Percentiles rank a stretch among this genome's conserved stretches.
Evolutionary conservation across 495 filamentous ascomycete species (phyloP).

Genomic region (Tuber microsphaerosporum): DNA sequence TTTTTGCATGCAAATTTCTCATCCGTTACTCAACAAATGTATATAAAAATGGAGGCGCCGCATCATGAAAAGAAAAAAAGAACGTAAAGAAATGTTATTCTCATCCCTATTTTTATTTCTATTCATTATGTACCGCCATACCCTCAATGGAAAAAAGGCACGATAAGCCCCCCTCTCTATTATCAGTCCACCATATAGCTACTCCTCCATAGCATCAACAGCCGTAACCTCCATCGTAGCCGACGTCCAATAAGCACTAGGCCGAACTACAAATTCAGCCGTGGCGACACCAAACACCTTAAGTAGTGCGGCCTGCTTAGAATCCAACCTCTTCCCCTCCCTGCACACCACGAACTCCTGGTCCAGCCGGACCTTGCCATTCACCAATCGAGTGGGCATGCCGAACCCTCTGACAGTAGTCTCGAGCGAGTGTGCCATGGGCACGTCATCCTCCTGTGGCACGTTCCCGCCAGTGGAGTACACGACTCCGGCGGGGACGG

Average conservation of each 20-base stretch:
- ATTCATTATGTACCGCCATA: neutral
- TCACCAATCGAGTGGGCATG: slow-evolving; percentile 76
- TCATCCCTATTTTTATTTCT: neutral
- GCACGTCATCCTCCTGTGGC: slow-evolving; percentile 70
- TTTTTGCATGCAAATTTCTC: neutral
- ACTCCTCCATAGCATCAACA: slow-evolving; percentile 49
- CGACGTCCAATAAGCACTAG: slow-evolving; percentile 68
- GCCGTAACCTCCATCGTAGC: slow-evolving; percentile 55
- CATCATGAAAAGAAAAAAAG: neutral
- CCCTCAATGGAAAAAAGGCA: neutral
- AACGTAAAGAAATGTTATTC: neutral
- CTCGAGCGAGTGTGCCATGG: slow-evolving; percentile 78
- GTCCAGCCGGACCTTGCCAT: slow-evolving; percentile 79
- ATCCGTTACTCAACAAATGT: neutral
- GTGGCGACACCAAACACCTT: slow-evolving; percentile 88
- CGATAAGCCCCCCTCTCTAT: neutral
- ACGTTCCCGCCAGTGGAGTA: slow-evolving; percentile 69
- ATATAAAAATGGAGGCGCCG: neutral
- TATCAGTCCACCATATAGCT: slow-evolving; percentile 8
- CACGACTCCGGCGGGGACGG: slow-evolving; percentile 68
- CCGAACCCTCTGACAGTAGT: slow-evolving; percentile 76
- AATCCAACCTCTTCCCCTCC: slow-evolving; percentile 74
- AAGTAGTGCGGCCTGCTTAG: slow-evolving; percentile 79
- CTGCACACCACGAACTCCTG: slow-evolving; percentile 70
- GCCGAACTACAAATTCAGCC: slow-evolving; percentile 74